Evolutionary conservation across 345 rosid species (phyloP), one percentile per base, ranked within the genome.

Genomic region (Pelargonium nanum): DNA sequence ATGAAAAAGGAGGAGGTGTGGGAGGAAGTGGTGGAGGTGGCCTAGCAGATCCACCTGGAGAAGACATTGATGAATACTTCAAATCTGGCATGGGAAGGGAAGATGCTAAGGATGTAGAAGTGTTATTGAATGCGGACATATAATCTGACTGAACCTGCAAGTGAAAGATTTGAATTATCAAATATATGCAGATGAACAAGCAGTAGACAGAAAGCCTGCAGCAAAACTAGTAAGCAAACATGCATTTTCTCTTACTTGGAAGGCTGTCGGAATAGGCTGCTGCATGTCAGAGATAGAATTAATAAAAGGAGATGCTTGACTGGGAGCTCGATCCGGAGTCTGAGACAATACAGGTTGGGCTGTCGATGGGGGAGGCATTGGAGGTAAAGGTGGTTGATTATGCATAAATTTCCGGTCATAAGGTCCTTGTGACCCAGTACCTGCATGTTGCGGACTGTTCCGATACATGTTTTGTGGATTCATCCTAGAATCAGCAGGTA

Each of bases 321-420:
- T 62, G 6, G 78, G 70, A 55, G 62, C 67, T 64, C 75, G 62
- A 65, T 87, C 88, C 20, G 83, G 74, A 64, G 72, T 68, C 77
- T 76, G 92, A 66, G 81, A 72, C 20, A 83, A 68, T 62, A 69
- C 77, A 53, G 80, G 81, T 19, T 80, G 74, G 56, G 82, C 63
- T 58, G 80, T 59, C 61, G 75, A 65, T 63, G 96, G 95, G 28
- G 96, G 97, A 6, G 94, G 97, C 82, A 85, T 78, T 26, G 86
- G 86, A 68, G 99, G 96, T 74, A 93, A 78, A 68, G 99, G 96
- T 60, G 97, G 99, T 70, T 87, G 97, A 74, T 75, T 83, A 40
- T 76, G 71, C 66, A 76, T 58, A 69, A 65, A 58, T 74, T 84
- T 87, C 65, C 76, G 87, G 55, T 89, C 96, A 72, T 93, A 86